Evolutionary conservation across 176 grass and related monocot species (phyloP), one percentile per base, ranked within the genome.

Genomic region (maize (Zea mays)): DNA sequence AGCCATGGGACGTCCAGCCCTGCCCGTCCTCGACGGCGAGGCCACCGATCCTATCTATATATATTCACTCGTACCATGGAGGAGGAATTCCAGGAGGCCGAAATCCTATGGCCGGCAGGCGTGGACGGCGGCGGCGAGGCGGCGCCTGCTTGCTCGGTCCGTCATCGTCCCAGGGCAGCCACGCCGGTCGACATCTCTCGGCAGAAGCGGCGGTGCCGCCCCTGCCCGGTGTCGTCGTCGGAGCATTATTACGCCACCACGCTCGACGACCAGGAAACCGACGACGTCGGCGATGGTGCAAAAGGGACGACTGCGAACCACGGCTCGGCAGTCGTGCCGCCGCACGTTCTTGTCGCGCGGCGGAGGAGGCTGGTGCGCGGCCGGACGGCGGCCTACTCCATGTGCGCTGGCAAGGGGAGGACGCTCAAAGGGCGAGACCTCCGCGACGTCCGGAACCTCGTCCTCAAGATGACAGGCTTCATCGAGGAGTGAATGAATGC

Each of bases 401-500:
- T 97, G 76, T 90, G 84, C 64, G 38, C 79, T 20, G 94, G 94
- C 7, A 88, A 86, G 41, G 91, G 94, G 10, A 76, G 94, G 75
- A 97, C 90, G 73, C 90, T 89, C 67, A 97, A 97, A 87, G 94
- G 94, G 3, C 61, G 86, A 4, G 88, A 97, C 77, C 90, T 97
- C 34, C 58, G 67, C 2, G 66, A 83, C 20, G 74, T 85, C 45
- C 75, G 90, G 65, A 90, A 91, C 79, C 65, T 77, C 71, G 81
- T 89, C 4, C 94, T 93, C 44, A 76, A 49, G 63, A 82, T 87
- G 81, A 97, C 93, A 13, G 88, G 93, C 12, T 97, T 89, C 85
- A 82, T 97, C 50, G 94, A 97, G 86, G 83, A 79, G 73, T 91
- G 38, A 39, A 3, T 39, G 56, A 87, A 61, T 8, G 8, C 9